Conservation (phyloP, 306 rosid genomes). For the Lagenaria siceraria region DNA sequence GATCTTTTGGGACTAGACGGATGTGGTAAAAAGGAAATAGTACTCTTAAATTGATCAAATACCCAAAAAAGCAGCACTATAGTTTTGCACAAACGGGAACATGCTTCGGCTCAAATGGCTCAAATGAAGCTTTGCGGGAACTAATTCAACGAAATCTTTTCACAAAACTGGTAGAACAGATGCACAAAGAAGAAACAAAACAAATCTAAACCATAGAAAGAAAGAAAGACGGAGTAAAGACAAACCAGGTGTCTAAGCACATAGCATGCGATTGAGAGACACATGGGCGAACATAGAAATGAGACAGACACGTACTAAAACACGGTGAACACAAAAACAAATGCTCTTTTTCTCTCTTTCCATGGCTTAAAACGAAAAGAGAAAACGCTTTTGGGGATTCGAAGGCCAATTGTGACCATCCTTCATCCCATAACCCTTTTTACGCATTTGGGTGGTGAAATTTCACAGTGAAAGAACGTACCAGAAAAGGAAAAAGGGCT, state of each 20-base stretch:
- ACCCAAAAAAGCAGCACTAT: neutral
- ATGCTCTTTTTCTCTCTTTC: neutral
- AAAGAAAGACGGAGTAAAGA: neutral
- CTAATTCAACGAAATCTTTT: neutral
- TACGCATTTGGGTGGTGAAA: neutral
- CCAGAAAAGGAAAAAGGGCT: neutral
- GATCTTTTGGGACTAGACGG: neutral
- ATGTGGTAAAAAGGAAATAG: neutral
- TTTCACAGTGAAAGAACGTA: neutral
- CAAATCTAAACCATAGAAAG: neutral
- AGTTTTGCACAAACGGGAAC: neutral
- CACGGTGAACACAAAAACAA: neutral
- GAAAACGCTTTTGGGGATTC: neutral
- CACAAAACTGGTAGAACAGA: neutral
- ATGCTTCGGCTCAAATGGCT: neutral
- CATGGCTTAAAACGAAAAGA: neutral
- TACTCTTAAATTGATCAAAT: neutral
- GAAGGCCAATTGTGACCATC: neutral
- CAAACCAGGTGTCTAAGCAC: slow-evolving; percentile 16
- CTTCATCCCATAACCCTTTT: neutral
- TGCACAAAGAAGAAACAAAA: neutral
- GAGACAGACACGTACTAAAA: slow-evolving; percentile 12
- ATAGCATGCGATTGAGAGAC: slow-evolving; percentile 18
- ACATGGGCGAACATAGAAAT: slow-evolving; percentile 5
- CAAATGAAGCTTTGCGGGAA: neutral